Evolutionary conservation across 2,329 filamentous ascomycete genomes (phyloP), one percentile per base, ranked within the genome.

Genomic region (Karstenula rhodostoma): DNA sequence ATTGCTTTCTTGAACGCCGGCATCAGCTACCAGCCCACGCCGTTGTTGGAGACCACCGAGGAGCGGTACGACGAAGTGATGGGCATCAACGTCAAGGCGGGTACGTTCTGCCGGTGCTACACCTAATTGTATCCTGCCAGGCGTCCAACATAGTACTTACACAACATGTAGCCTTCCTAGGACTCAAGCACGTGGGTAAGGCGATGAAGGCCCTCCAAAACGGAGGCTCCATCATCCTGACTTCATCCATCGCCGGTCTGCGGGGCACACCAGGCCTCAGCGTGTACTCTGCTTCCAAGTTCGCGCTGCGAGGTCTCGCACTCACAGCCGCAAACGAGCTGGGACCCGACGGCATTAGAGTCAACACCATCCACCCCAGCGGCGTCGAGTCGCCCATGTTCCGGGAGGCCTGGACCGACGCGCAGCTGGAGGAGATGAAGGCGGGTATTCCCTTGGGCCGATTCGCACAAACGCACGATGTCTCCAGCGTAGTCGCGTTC

Each of bases 361-460:
- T 79, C 56, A 80, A 79, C 64, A 79, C 77, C 2, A 76, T 80
- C 17, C 78, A 79, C 61, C 78, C 77, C 5, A 77, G 75, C 49
- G 77, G 76, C 43, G 73, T 80, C 25, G 72, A 78, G 40, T 73
- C 73, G 2, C 73, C 75, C 7, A 73, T 77, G 57, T 79, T 76
- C 56, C 68, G 71, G 37, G 67, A 74, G 35, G 63, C 76, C 3
- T 78, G 76, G 76, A 71, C 58, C n/a, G 59, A 67, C 22, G 74
- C 78, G 56, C 73, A 72, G 58, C 63, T 79, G 32, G 73, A 71
- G 10, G 72, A 74, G 60, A 59, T 79, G 54, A 65, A 72, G 56
- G 66, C 65, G 8, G 72, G 68, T 15, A 75, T 76, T n/a, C 71
- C 76, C 2, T 61, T 80, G 33, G 77, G 76, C 7, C 67, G 77